Evolutionary conservation across 176 grass and related monocot genomes (phyloP).

Genomic region (Aegilops longissima): DNA sequence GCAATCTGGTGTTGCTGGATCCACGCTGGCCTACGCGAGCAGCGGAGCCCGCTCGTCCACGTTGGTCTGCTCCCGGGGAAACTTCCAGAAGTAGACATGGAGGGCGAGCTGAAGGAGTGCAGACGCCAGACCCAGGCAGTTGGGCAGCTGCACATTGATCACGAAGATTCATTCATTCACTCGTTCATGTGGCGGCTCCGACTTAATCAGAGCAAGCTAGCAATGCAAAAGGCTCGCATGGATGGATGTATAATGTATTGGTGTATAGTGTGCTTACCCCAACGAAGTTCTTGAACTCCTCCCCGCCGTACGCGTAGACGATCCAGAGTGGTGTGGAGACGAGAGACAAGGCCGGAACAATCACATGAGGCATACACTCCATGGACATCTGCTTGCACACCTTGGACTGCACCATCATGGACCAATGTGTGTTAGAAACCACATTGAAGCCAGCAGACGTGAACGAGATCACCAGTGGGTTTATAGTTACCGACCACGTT

Average conservation of each 20-base stretch:
- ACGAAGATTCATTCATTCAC: neutral
- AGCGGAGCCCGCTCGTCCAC: too few species aligned
- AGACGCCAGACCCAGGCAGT: neutral
- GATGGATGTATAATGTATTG: neutral
- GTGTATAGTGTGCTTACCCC: neutral
- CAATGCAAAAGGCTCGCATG: neutral
- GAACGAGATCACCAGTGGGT: too few species aligned
- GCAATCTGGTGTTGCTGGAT: too few species aligned
- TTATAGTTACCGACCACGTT: neutral
- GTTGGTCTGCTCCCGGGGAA: too few species aligned
- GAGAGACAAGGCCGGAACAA: neutral
- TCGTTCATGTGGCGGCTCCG: neutral
- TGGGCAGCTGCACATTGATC: neutral
- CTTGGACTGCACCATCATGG: too few species aligned
- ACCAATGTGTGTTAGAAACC: neutral
- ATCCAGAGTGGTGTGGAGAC: neutral
- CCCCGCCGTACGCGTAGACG: neutral
- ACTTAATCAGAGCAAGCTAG: too few species aligned
- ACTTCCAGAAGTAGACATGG: neutral
- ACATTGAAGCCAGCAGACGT: neutral
- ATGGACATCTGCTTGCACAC: neutral
- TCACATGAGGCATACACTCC: neutral
- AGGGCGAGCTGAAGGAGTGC: neutral
- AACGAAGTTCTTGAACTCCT: neutral
- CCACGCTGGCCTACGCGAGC: rapidly evolving